These are phyloP conservation scores for Candida succiphila DNA, from an alignment of 805 yeast species.

Conservation along the genomic window DNA sequence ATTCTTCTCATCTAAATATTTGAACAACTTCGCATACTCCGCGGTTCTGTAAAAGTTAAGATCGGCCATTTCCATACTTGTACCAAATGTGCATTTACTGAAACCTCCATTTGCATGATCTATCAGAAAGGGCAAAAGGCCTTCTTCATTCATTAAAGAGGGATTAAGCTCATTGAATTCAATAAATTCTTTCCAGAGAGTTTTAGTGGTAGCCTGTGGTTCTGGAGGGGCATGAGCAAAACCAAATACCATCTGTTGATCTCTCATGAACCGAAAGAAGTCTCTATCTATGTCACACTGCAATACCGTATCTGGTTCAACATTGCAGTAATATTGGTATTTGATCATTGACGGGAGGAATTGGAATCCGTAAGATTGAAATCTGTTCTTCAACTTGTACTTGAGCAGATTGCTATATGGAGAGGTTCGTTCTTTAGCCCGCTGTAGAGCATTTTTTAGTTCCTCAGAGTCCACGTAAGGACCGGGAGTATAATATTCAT, in stretches of 20 bases:
- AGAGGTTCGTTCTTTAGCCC: slow-evolving; percentile 28
- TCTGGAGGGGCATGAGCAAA: slow-evolving; percentile 24
- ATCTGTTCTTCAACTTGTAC: slow-evolving; percentile 40
- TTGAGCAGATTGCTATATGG: slow-evolving; percentile 27
- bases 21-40: slow-evolving; percentile 34
- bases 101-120: slow-evolving; percentile 24
- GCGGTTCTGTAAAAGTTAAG: slow-evolving; percentile 38
- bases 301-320: slow-evolving; percentile 45
- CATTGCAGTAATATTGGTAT: slow-evolving; percentile 47
- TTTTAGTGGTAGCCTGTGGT: slow-evolving; percentile 6
- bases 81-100: slow-evolving; percentile 49
- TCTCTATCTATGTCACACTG: slow-evolving; percentile 47
- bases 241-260: slow-evolving; percentile 34
- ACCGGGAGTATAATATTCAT: slow-evolving; percentile 50
- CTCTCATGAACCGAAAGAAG: slow-evolving; percentile 33
- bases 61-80: slow-evolving; percentile 48
- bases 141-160: slow-evolving; percentile 28
- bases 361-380: slow-evolving; percentile 41
- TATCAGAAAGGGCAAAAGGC: slow-evolving; percentile 31
- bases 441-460: slow-evolving; percentile 19
- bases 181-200: slow-evolving; percentile 32
- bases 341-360: slow-evolving; percentile 30
- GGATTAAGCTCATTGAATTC: slow-evolving; percentile 32
- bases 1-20: slow-evolving; percentile 33
- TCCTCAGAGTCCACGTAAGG: slow-evolving; percentile 48